Conservation (phyloP, 306 rosid species). For the Lupinus albus region DNA sequence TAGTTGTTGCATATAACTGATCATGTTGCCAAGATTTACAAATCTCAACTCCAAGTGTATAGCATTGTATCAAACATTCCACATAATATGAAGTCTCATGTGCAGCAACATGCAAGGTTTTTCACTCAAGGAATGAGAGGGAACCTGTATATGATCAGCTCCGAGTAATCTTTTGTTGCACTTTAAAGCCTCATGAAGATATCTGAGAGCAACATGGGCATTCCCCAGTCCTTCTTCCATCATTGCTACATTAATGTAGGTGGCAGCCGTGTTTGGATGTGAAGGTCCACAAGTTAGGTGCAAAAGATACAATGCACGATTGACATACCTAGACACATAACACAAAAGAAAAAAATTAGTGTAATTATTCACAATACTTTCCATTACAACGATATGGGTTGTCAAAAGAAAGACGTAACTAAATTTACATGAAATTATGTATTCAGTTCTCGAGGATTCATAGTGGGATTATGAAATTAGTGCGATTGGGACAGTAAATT, state of each 20-base stretch:
- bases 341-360: background rate
- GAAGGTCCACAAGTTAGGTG: conserved; percentile 98
- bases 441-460: background rate
- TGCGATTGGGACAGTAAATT: too few species aligned
- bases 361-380: conserved; percentile 6
- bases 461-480: too few species aligned
- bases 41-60: conserved; percentile 9
- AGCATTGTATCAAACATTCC: conserved; percentile 2
- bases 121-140: conserved; percentile 37
- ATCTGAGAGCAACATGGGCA: conserved; percentile 93
- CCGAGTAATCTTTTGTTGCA: conserved; percentile 96
- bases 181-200: conserved; percentile 96
- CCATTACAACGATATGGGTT: conserved; percentile 8
- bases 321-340: conserved; percentile 67
- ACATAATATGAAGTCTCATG: conserved; percentile 17
- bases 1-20: conserved; percentile 2
- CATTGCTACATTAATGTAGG: conserved; percentile 97
- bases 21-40: conserved; percentile 9
- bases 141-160: conserved; percentile 96
- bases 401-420: conserved; percentile 3
- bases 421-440: background rate
- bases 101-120: conserved; percentile 20
- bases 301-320: conserved; percentile 91
- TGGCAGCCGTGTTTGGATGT: conserved; percentile 99
- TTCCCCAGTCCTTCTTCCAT: conserved; percentile 99